A percentile compares a stretch with the other conserved stretches of the same genome.
Conservation (phyloP, 371 early-diverging fungal genomes). For the Rhizopus arrhizus region DNA sequence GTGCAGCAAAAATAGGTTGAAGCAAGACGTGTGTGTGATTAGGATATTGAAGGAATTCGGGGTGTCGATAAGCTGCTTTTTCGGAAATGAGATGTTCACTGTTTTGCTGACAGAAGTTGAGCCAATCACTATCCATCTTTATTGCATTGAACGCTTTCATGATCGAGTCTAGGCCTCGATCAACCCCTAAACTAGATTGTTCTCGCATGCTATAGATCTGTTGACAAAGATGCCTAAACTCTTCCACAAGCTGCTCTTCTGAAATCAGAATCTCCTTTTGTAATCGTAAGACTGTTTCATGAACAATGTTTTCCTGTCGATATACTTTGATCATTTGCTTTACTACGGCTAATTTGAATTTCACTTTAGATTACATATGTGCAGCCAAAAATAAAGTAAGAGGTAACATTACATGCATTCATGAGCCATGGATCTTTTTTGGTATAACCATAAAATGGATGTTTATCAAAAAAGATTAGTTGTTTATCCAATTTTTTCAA, state of each 20-base stretch:
- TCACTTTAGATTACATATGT: no score
- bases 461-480: conserved; percentile 40
- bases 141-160: conserved; percentile 23
- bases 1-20: conserved; percentile 46
- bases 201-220: conserved; percentile 32
- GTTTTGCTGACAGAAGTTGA: conserved; percentile 29
- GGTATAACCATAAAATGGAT: conserved; percentile 35
- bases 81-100: conserved; percentile 38
- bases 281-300: conserved; percentile 47
- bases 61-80: conserved; percentile 39
- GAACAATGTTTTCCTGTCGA: conserved; percentile 47
- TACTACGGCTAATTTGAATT: conserved; percentile 34
- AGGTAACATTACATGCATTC: conserved; percentile 35
- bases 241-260: conserved; percentile 40
- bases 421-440: conserved; percentile 48
- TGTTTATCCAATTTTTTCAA: conserved; percentile 34
- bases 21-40: conserved; percentile 43
- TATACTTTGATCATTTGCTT: conserved; percentile 47
- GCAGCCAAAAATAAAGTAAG: not conserved
- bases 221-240: conserved; percentile 33
- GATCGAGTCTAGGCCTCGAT: conserved; percentile 25
- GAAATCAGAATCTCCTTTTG: conserved; percentile 38
- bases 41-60: conserved; percentile 39
- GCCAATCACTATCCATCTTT: conserved; percentile 35
- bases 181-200: conserved; percentile 26